Conservation (phyloP, 2,329 filamentous ascomycete species). For the Westerdykella ornata region DNA sequence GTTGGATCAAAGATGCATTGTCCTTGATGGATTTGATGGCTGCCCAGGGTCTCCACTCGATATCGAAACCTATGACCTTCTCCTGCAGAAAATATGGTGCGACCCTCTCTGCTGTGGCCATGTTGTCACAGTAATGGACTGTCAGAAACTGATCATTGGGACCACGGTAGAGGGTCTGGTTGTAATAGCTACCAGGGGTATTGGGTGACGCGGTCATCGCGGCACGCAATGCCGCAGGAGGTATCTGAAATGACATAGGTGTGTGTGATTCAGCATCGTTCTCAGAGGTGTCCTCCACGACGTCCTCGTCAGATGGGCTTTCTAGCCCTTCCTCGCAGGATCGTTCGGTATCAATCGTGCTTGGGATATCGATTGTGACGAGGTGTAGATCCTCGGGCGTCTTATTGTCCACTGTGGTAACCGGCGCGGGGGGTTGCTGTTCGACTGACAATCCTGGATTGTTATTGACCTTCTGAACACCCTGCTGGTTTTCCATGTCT, state of each 20-base stretch:
- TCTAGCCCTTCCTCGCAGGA: too few species aligned
- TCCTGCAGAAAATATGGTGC: slow-evolving; percentile 62
- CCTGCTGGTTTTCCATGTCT: too few species aligned
- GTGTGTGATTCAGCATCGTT: slow-evolving; percentile 12
- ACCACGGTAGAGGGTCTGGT: slow-evolving; percentile 59
- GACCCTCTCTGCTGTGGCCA: slow-evolving; percentile 60
- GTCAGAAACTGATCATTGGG: slow-evolving; percentile 50
- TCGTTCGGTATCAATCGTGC: too few species aligned
- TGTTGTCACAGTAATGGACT: slow-evolving; percentile 71
- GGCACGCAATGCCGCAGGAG: slow-evolving; percentile 18
- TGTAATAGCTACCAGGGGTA: slow-evolving; percentile 51
- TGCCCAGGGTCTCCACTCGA: slow-evolving; percentile 65
- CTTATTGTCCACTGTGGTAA: too few species aligned
- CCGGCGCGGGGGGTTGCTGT: too few species aligned
- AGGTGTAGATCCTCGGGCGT: too few species aligned
- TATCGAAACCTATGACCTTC: slow-evolving; percentile 73
- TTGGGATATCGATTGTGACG: too few species aligned
- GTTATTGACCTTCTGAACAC: too few species aligned
- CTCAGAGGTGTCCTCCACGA: neutral
- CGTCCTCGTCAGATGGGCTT: too few species aligned
- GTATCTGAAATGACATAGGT: slow-evolving; percentile 30
- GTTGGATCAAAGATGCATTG: slow-evolving; percentile 75
- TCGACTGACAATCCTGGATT: too few species aligned
- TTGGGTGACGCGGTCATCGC: slow-evolving; percentile 28
- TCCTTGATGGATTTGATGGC: slow-evolving; percentile 57